These are phyloP conservation scores for Psilocybe cyanescens DNA, from an alignment of 768 basidiomycete genomes.

Conservation along the genomic window DNA sequence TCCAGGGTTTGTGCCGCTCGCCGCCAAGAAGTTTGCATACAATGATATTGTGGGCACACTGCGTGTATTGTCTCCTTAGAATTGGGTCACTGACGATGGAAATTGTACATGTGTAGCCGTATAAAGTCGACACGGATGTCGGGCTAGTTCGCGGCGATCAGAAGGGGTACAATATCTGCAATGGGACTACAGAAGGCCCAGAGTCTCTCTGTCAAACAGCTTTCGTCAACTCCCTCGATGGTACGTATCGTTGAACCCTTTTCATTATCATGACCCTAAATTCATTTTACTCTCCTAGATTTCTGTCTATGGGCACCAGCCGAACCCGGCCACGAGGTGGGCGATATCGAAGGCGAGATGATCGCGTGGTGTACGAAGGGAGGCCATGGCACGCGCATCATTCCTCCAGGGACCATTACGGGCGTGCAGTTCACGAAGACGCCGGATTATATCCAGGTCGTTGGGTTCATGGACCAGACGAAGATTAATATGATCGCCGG, in stretches of 20 bases:
- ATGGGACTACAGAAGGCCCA: slow-evolving; percentile 65
- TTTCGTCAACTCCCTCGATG: slow-evolving; percentile 54
- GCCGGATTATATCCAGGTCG: slow-evolving; percentile 64
- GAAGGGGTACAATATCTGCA: slow-evolving; percentile 69
- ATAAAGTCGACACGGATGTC: slow-evolving; percentile 39
- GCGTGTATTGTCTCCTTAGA: neutral
- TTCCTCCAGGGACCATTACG: slow-evolving; percentile 63
- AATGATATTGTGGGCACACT: slow-evolving; percentile 35
- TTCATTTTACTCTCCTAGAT: slow-evolving; percentile 40
- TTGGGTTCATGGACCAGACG: slow-evolving; percentile 69
- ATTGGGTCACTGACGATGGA: neutral
- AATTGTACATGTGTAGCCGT: slow-evolving; percentile 25
- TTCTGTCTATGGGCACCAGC: slow-evolving; percentile 73
- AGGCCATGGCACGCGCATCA: slow-evolving; percentile 71
- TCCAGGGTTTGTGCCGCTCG: slow-evolving; percentile 7
- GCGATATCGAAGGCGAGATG: slow-evolving; percentile 71
- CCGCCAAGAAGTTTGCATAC: slow-evolving; percentile 19
- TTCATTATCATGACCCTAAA: neutral
- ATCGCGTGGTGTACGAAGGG: slow-evolving; percentile 80
- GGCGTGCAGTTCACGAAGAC: slow-evolving; percentile 72
- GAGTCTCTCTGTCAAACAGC: slow-evolving; percentile 65
- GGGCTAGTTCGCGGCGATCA: slow-evolving; percentile 45
- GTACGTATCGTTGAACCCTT: slow-evolving; percentile 26
- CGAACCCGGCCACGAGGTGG: slow-evolving; percentile 55
- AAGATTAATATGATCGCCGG: slow-evolving; percentile 51